Evolutionary conservation across 345 rosid species (phyloP).

Genomic region (Brassica carinata): DNA sequence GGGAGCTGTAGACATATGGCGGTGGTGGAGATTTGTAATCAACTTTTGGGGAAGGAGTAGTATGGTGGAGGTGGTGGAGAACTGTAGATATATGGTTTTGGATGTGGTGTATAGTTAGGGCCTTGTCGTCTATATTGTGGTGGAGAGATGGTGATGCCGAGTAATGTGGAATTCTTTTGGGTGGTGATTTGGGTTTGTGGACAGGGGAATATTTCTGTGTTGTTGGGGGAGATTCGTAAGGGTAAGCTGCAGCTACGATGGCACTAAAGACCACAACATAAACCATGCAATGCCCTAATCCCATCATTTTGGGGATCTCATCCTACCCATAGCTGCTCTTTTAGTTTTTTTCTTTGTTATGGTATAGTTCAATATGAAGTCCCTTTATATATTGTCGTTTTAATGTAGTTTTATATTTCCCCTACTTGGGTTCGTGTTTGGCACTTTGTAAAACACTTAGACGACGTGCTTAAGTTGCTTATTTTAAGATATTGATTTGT

Average conservation of each 20-base stretch:
- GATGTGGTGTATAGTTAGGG: conserved; percentile 3
- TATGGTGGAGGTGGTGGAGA: neutral
- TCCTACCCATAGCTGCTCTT: neutral
- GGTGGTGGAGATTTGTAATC: too few relatives aligned
- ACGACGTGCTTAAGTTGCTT: conserved; percentile 8
- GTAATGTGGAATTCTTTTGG: conserved; percentile 13
- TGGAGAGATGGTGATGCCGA: neutral
- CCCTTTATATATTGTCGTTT: conserved; percentile 12
- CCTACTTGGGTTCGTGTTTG: conserved; percentile 9
- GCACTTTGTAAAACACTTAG: neutral
- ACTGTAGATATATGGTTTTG: neutral
- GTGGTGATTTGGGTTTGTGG: conserved; percentile 24
- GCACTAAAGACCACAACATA: conserved; percentile 18
- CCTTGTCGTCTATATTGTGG: conserved; percentile 1
- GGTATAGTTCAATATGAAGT: conserved; percentile 3
- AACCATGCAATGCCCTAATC: conserved; percentile 10
- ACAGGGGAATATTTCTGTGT: conserved; percentile 4
- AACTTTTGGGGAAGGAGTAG: neutral
- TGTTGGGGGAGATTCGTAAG: conserved; percentile 21
- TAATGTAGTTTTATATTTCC: neutral
- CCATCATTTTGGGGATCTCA: conserved; percentile 18
- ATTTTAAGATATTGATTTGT: neutral
- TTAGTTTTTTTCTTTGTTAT: neutral
- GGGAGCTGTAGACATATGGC: too few relatives aligned
- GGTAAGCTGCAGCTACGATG: conserved; percentile 21